A percentile compares a stretch with the other conserved stretches of the same genome.
Evolutionary conservation across 495 filamentous ascomycete species (phyloP).

Genomic region (Pyrenula aspistea): DNA sequence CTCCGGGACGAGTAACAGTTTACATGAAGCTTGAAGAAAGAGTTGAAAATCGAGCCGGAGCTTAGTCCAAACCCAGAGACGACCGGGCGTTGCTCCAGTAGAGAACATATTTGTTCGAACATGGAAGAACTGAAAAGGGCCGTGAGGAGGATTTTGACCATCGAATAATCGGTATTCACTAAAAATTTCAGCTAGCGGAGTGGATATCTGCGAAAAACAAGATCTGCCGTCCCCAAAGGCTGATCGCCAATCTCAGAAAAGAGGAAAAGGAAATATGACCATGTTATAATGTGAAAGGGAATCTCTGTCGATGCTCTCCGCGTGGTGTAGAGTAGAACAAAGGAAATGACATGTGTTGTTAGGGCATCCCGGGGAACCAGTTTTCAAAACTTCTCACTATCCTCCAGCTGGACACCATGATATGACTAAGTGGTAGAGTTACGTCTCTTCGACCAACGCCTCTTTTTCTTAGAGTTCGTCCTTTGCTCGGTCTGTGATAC

Average conservation of each 20-base stretch:
- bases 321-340: neutral
- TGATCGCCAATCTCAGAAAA: neutral
- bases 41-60: too few species aligned
- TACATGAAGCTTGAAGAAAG: too few species aligned
- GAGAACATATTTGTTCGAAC: too few species aligned
- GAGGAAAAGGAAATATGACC: neutral
- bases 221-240: neutral
- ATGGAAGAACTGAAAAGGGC: too few species aligned
- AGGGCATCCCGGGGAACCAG: neutral
- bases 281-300: neutral
- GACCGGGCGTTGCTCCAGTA: too few species aligned
- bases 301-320: neutral
- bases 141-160: too few species aligned
- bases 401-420: neutral
- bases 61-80: too few species aligned
- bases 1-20: too few species aligned
- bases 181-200: too few species aligned
- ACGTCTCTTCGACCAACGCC: too few species aligned
- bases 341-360: conserved; percentile 2
- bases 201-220: neutral
- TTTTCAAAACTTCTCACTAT: neutral
- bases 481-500: conserved; percentile 27
- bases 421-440: neutral
- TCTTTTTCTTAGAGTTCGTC: conserved; percentile 42
- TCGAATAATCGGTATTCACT: too few species aligned